phyloP scores from a whole-genome alignment of 2,329 filamentous ascomycete genomes.

The Lojkania enalia region DNA sequence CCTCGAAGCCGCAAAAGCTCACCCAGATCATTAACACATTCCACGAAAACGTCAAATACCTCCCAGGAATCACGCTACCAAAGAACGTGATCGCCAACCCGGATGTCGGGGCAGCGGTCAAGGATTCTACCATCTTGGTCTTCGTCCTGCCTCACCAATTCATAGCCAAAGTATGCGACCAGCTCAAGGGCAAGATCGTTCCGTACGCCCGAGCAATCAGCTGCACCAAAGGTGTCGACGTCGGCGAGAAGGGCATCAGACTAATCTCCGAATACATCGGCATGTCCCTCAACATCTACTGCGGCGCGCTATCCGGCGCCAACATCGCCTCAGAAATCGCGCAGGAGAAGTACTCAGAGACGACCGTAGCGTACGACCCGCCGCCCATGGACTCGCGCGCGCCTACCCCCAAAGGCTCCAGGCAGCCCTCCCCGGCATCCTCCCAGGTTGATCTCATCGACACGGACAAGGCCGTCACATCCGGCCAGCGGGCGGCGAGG shows the following conservation, averaged over 20 bases:
- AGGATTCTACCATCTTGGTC: conserved; percentile 82
- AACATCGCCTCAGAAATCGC: conserved; percentile 97
- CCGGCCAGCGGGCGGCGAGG: conserved; percentile 65
- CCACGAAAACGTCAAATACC: conserved; percentile 98
- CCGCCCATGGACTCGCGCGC: conserved; percentile 83
- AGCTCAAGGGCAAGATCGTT: conserved; percentile 83
- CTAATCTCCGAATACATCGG: conserved; percentile 96
- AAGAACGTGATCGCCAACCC: conserved; percentile 83
- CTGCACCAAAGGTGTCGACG: conserved; percentile 97
- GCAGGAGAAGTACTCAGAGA: conserved; percentile 94
- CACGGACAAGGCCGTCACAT: conserved; percentile 53
- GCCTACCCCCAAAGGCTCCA: conserved; percentile 61
- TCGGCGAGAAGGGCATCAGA: conserved; percentile 80
- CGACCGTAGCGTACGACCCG: conserved; percentile 94
- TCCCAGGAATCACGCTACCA: conserved; percentile 83
- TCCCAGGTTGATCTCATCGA: conserved; percentile 57
- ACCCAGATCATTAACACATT: conserved; percentile 86
- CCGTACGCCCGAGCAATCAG: conserved; percentile 92
- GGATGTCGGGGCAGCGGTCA: conserved; percentile 76
- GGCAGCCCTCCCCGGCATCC: conserved; percentile 53
- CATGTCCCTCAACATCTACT: conserved; percentile 89
- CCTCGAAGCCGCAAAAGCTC: conserved; percentile 77
- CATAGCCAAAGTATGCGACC: conserved; percentile 81
- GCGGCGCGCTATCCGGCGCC: conserved; percentile 89
- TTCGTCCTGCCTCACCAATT: conserved; percentile 99